Evolutionary conservation across 495 filamentous ascomycete species (phyloP).

Genomic region (Aspergillus hancockii): DNA sequence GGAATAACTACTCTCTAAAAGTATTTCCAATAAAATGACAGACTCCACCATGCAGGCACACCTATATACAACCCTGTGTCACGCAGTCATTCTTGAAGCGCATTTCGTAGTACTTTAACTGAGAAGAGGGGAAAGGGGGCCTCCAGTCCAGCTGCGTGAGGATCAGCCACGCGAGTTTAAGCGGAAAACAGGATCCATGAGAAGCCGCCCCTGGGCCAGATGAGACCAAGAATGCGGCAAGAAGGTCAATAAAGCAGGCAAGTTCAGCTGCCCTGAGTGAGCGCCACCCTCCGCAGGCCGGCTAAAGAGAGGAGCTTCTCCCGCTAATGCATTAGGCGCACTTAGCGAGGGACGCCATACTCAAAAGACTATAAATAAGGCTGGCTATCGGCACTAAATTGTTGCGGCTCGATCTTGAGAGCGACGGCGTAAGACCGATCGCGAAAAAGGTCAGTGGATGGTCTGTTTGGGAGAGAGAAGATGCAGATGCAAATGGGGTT

Average conservation of each 20-base stretch:
- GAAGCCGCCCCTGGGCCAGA: conserved; percentile 16
- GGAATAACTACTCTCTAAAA: conserved; percentile 15
- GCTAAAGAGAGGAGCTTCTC: conserved; percentile 7
- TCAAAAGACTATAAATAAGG: conserved; percentile 15
- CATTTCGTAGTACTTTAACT: conserved; percentile 12
- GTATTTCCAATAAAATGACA: conserved; percentile 9
- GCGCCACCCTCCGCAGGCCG: conserved; percentile 29
- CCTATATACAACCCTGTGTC: conserved; percentile 11
- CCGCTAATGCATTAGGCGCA: conserved; percentile 25
- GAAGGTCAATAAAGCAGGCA: conserved; percentile 19
- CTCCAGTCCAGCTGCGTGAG: conserved; percentile 28
- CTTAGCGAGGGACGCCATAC: conserved; percentile 7
- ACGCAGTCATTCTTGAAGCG: conserved; percentile 14
- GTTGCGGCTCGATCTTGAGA: not conserved
- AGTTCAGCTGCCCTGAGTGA: conserved; percentile 37
- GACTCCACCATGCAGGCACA: conserved; percentile 25
- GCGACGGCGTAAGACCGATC: not conserved
- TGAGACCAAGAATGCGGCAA: conserved; percentile 17
- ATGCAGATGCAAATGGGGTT: too few species aligned
- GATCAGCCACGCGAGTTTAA: conserved; percentile 31
- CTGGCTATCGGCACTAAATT: conserved; percentile 15
- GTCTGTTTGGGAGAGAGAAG: too few species aligned
- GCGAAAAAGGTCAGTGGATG: not conserved
- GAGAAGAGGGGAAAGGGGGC: conserved; percentile 6
- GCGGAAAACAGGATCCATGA: conserved; percentile 16